Percentiles rank a stretch among this genome's conserved stretches.
phyloP scores from a whole-genome alignment of 225 moss, liverwort and hornwort species.

The Ulota crispa region DNA sequence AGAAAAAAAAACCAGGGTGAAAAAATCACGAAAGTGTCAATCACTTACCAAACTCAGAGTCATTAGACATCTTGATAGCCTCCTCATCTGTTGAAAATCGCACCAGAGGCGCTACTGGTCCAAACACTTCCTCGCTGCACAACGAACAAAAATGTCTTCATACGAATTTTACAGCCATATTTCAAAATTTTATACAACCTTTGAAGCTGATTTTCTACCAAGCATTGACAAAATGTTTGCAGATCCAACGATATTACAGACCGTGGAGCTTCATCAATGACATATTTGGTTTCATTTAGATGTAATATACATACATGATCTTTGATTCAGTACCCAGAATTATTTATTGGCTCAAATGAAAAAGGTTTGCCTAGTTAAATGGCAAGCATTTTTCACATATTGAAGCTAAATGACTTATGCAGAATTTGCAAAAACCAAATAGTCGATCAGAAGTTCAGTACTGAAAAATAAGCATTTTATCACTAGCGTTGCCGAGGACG shows the following conservation, averaged over 20 bases:
- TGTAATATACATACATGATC: not conserved
- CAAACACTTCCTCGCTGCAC: conserved; percentile 91
- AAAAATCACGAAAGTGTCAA: not conserved
- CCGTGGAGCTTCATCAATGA: not conserved
- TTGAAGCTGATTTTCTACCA: not conserved
- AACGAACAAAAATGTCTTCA: not conserved
- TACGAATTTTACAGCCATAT: not conserved
- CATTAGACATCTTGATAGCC: conserved; percentile 76
- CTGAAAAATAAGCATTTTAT: conserved; percentile 82
- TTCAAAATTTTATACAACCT: not conserved
- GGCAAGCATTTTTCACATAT: not conserved
- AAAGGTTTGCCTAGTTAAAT: not conserved
- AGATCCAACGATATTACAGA: not conserved
- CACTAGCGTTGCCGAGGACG: conserved; percentile 65
- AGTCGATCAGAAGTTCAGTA: conserved; percentile 25
- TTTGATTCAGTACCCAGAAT: not conserved
- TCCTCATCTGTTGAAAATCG: conserved; percentile 85
- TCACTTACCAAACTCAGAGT: conserved; percentile 77
- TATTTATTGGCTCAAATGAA: not conserved
- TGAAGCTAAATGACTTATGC: not conserved
- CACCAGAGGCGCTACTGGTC: conserved; percentile 90
- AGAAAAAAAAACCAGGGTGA: not conserved
- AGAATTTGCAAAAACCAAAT: not conserved
- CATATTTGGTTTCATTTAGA: not conserved
- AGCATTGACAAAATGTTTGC: not conserved